Conservation (phyloP, 352 stramenopile genomes). For the Globisporangium perplexum region DNA sequence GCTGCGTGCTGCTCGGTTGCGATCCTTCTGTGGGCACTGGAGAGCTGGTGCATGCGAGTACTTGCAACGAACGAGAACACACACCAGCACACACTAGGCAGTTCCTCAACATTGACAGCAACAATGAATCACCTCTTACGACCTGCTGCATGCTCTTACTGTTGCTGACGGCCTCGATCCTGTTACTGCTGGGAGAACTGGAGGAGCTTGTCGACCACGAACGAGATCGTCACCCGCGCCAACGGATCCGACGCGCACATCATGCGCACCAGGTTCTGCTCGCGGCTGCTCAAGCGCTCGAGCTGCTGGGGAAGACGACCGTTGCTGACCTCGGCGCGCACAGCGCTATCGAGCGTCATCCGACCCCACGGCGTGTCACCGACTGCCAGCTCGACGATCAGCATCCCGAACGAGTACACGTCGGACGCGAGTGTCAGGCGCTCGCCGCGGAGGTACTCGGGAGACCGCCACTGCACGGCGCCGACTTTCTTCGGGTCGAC, state of each 20-base stretch:
- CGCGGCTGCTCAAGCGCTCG: background rate
- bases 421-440: conserved; percentile 9
- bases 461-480: conserved; percentile 3
- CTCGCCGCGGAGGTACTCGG: conserved; percentile 6
- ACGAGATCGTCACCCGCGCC: conserved; percentile 4
- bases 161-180: too few species aligned
- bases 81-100: too few species aligned
- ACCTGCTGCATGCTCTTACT: too few species aligned
- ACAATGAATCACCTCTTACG: too few species aligned
- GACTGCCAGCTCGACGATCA: conserved; percentile 6
- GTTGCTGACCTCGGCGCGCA: conserved; percentile 1
- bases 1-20: too few species aligned
- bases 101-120: too few species aligned
- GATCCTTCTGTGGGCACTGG: too few species aligned
- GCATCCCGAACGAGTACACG: conserved; percentile 13
- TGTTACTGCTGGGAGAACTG: background rate
- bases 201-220: conserved; percentile 2
- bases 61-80: too few species aligned
- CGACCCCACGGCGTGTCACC: conserved; percentile 7
- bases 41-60: too few species aligned
- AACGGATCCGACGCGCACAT: conserved; percentile 8
- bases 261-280: conserved; percentile 7
- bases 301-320: background rate
- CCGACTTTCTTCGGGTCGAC: conserved; percentile 1
- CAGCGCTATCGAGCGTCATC: background rate